Base-by-base conservation (phyloP, 805 yeast genomes). In the Vanderwaltozyma tropicalis region DNA sequence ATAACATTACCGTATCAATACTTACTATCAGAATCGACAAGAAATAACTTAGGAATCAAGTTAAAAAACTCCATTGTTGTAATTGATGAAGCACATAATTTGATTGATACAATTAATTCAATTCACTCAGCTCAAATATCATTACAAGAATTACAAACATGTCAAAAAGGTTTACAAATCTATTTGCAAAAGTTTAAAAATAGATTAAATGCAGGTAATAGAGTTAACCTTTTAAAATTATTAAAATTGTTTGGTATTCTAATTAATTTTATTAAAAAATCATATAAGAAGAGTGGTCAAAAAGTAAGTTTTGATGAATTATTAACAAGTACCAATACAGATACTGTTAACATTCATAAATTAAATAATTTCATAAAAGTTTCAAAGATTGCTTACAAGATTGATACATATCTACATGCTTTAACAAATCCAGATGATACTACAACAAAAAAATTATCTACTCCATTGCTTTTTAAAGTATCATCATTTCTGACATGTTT, bases 11-110 rank as follows among this genome's bases (percentile, higher is more conserved):
- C 97, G 0, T 88, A 88, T 49, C 96, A 87, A 48, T 64, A 84
- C 44, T 56, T 88, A 12, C 45, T 68, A 9, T 61, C 85, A 0
- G 82, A 79, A 42, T 68, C 68, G 11, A 64, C 92, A 0, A 65
- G 96, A 47, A 67, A 68, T 5, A 64, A 76, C 0, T 52, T 87
- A 31, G 72, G 74, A 1, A 52, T 88, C 5, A 68, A 77, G 29
- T 50, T 88, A 9, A 68, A 70, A 37, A 71, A 75, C 39, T 68
- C 88, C 1, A 70, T 88, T 2, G 75, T 89, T 0, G 72, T 89
- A 5, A 78, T 88, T 20, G 97, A 88, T 56, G 97, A 88, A 54
- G 96, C 96, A 0, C 97, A 88, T 53, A 88, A 88, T 53, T 61
- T 88, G 31, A 53, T 86, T 21, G 96, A 87, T 47, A 77, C 88